Base-by-base conservation (phyloP, 192 early-diverging fungal genomes). In the Coemansia sp. region DNA sequence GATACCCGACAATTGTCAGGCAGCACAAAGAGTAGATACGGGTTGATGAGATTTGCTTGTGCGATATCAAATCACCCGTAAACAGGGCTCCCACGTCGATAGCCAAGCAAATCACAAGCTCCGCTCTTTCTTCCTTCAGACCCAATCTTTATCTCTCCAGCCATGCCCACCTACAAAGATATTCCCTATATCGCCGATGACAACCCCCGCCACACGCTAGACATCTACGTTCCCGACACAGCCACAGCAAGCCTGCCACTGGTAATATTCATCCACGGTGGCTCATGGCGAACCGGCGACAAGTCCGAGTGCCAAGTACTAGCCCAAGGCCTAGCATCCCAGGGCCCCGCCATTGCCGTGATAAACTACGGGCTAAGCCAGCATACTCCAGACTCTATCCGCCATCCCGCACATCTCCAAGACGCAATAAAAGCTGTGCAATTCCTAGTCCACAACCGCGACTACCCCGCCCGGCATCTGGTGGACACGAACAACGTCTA, bases 241-340 rank as follows among this genome's bases (percentile, higher is more conserved):
- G 39, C 18, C 35, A 12, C 61, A 21, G 25, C 45, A 3, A 16
- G n/a, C 10, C 39, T 66, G 9, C 87, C 89, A 2, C 67, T 92
- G 16, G 65, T 90, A 2, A 83, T 95, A 6, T 92, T 88, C 75
- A 68, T 94, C 16, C 91, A 93, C 73, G 93, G 95, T 20, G 95
- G 95, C 3, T 90, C 93, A 13, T 97, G 95, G 95, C 82, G 89
- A 4, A 79, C 87, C 0, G 91, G 90, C 47, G 90, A 92, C 72
- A 93, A 93, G 69, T 43, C 63, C 34, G 85, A 89, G 6, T 87
- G 87, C 39, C 53, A 38, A 1, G 42, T 72, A 20, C 64, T 93
- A 7, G 89, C 81, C 28, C 47, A 81, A 41, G 61, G 70, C 3
- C 64, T 94, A 8, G 77, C 87, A 8, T 6, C 20, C 2, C 61